phyloP scores from a whole-genome alignment of 1,284 basidiomycete species.

The Tetrapyrgos nigripes region DNA sequence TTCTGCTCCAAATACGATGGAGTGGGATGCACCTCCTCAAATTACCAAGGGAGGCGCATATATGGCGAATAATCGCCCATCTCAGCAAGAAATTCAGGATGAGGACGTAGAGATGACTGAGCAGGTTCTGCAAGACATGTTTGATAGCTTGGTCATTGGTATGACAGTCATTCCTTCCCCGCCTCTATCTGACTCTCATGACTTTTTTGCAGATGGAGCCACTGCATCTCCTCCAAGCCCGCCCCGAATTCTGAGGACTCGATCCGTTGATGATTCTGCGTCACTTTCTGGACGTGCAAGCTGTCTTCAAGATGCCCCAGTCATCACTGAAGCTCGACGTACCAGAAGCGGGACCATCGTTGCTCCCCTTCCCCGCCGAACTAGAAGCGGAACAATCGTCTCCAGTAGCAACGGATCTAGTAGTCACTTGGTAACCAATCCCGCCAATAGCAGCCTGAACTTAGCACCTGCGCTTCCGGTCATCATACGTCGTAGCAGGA shows the following conservation, averaged over 20 bases:
- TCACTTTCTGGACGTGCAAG: not conserved
- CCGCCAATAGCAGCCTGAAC: not conserved
- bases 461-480: not conserved
- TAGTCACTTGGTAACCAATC: not conserved
- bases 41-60: conserved; percentile 19
- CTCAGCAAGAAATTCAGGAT: not conserved
- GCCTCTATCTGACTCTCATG: not conserved
- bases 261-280: conserved; percentile 3
- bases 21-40: conserved; percentile 12
- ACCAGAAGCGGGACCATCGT: conserved; percentile 23
- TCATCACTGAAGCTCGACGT: conserved; percentile 6
- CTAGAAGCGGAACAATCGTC: conserved; percentile 47
- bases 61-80: conserved; percentile 10
- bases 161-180: not conserved
- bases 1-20: conserved; percentile 41
- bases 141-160: conserved; percentile 17
- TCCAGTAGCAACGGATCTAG: not conserved
- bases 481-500: conserved; percentile 8
- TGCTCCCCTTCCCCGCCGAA: conserved; percentile 32
- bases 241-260: conserved; percentile 8
- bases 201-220: not conserved
- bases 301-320: not conserved
- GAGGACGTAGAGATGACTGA: conserved; percentile 1
- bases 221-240: not conserved
- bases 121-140: conserved; percentile 7